phyloP scores from a whole-genome alignment of 768 basidiomycete species.

The Lentinula lateritia region DNA sequence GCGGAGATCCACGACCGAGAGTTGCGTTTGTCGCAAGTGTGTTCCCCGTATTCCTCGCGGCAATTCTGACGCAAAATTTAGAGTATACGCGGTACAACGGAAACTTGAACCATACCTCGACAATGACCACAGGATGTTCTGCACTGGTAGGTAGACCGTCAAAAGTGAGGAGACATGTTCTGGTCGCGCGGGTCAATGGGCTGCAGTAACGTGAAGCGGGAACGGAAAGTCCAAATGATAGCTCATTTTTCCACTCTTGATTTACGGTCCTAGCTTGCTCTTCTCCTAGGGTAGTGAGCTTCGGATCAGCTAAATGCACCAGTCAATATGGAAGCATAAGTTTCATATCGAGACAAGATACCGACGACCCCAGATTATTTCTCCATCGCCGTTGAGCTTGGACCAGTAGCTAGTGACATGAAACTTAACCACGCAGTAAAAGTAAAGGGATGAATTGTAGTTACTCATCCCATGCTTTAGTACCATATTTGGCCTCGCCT shows the following conservation, averaged over 20 bases:
- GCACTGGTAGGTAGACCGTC: conserved; percentile 24
- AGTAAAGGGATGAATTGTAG: conserved; percentile 13
- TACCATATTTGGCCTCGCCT: conserved; percentile 53
- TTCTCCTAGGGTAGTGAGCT: conserved; percentile 40
- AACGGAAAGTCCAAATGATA: conserved; percentile 25
- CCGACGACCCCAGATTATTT: conserved; percentile 72
- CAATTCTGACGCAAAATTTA: conserved; percentile 39
- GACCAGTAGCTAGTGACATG: conserved; percentile 49
- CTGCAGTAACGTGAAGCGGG: conserved; percentile 40
- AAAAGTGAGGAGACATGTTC: conserved; percentile 41
- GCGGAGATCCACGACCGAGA: conserved; percentile 40
- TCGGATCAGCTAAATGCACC: conserved; percentile 48
- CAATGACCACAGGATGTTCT: conserved; percentile 31
- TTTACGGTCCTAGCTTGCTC: conserved; percentile 36
- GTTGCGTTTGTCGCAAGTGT: conserved; percentile 66
- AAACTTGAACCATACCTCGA: conserved; percentile 45
- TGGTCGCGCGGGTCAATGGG: conserved; percentile 40
- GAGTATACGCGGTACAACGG: background rate
- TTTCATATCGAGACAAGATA: conserved; percentile 9
- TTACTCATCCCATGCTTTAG: conserved; percentile 56
- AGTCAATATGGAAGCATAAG: background rate
- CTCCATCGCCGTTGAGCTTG: conserved; percentile 56
- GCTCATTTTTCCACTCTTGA: conserved; percentile 33
- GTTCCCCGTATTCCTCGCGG: conserved; percentile 61
- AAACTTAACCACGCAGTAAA: background rate